A percentile compares a stretch with the other conserved stretches of the same genome.
Conservation (phyloP, 306 rosid genomes). For the Castanea sativa region DNA sequence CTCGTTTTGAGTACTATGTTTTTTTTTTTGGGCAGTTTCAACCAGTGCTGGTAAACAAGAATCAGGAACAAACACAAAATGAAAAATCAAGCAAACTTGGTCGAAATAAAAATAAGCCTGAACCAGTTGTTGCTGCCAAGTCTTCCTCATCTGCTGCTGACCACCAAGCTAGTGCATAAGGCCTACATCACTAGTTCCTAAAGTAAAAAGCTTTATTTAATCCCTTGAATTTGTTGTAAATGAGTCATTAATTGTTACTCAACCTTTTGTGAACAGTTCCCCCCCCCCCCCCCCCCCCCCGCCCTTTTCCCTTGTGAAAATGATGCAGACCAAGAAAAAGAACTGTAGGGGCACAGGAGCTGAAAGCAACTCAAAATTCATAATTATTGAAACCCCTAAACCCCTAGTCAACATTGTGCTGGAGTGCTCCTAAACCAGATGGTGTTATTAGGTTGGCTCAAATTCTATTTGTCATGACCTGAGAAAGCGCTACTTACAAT, state of each 20-base stretch:
- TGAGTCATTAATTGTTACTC: neutral
- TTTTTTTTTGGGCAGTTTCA: constrained; percentile 56
- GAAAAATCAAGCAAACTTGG: constrained; percentile 45
- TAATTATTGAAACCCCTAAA: no score
- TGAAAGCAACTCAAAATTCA: no score
- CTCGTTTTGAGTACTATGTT: neutral
- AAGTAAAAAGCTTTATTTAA: constrained; percentile 2
- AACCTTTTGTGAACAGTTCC: neutral
- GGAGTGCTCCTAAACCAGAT: no score
- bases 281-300: no score
- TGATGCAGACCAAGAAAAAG: no score
- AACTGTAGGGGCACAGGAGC: no score
- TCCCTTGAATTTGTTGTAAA: neutral
- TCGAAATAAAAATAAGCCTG: constrained; percentile 37
- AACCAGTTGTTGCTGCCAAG: constrained; percentile 50
- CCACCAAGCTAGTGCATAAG: constrained; percentile 26
- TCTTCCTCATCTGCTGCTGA: constrained; percentile 55
- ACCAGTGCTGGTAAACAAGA: constrained; percentile 83
- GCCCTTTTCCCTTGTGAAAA: no score
- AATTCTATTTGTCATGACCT: no score
- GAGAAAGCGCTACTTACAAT: no score
- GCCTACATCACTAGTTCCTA: neutral
- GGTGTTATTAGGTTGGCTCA: no score
- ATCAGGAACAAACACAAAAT: constrained; percentile 40
- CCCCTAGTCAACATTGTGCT: no score